Conservation (phyloP, 495 filamentous ascomycete genomes). For the Talaromyces stipitatus region DNA sequence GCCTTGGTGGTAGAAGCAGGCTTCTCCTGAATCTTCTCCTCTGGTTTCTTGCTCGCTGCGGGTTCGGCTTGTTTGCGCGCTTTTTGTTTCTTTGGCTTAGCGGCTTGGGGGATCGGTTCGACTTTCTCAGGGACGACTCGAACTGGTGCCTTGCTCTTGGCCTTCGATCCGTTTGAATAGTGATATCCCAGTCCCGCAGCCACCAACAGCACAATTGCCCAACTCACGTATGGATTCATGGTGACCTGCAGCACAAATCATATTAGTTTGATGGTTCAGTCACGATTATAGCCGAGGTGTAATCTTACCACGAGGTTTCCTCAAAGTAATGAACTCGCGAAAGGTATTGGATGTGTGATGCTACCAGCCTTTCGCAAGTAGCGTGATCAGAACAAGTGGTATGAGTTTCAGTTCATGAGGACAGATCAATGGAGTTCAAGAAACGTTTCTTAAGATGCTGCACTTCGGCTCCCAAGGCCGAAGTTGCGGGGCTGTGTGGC, state of each 20-base stretch:
- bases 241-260: conserved; percentile 11
- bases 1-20: conserved; percentile 11
- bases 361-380: neutral
- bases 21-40: conserved; percentile 26
- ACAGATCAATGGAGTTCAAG: neutral
- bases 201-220: conserved; percentile 49
- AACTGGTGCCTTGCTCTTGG: conserved; percentile 26
- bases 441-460: neutral
- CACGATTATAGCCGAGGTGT: neutral
- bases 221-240: conserved; percentile 45
- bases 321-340: neutral
- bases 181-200: conserved; percentile 41
- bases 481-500: neutral
- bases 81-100: conserved; percentile 38
- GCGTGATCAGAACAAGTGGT: neutral
- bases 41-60: conserved; percentile 17
- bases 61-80: conserved; percentile 27
- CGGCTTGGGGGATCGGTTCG: conserved; percentile 22
- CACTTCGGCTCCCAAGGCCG: neutral
- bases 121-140: conserved; percentile 27
- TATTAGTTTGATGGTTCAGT: neutral
- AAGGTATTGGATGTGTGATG: neutral
- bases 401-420: neutral
- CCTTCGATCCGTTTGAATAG: conserved; percentile 32
- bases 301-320: neutral